Percentiles rank a stretch among this genome's conserved stretches.
phyloP scores from a whole-genome alignment of 768 basidiomycete species.

The Macrolepiota albuminosa region DNA sequence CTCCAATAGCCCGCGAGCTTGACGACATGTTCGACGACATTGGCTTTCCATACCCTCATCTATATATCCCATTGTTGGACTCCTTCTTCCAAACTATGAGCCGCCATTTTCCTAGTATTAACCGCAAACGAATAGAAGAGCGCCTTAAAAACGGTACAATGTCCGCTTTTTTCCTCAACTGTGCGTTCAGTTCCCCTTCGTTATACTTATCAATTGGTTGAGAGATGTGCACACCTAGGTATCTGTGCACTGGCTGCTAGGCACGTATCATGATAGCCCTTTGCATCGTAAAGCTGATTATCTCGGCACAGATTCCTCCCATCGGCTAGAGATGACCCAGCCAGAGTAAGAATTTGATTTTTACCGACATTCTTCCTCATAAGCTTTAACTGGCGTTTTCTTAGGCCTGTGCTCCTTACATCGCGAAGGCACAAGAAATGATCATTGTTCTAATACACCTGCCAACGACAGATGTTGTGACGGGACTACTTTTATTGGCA shows the following conservation, averaged over 20 bases:
- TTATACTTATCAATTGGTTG: neutral
- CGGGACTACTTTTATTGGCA: slow-evolving; percentile 13
- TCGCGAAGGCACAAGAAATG: slow-evolving; percentile 14
- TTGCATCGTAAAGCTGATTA: neutral
- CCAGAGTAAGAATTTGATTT: slow-evolving; percentile 3
- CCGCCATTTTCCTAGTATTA: slow-evolving; percentile 14
- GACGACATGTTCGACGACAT: slow-evolving; percentile 13
- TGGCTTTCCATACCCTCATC: slow-evolving; percentile 10
- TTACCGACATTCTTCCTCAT: neutral
- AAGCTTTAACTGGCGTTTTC: neutral
- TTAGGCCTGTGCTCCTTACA: slow-evolving; percentile 14
- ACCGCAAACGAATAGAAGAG: slow-evolving; percentile 13
- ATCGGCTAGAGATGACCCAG: slow-evolving; percentile 12
- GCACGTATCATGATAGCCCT: neutral
- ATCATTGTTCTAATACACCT: slow-evolving; percentile 12
- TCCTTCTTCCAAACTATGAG: slow-evolving; percentile 13
- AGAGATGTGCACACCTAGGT: neutral
- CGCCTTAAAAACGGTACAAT: slow-evolving; percentile 12
- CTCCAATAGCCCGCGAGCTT: slow-evolving; percentile 3
- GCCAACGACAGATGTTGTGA: slow-evolving; percentile 14
- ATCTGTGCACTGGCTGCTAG: slow-evolving; percentile 13
- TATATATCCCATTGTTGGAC: slow-evolving; percentile 12
- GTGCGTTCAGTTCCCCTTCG: slow-evolving; percentile 2
- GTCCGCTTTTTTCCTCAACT: slow-evolving; percentile 16
- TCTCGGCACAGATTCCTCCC: slow-evolving; percentile 8